Percentiles rank a stretch among this genome's conserved stretches.
Conservation (phyloP, 306 rosid species). For the Prunus dulcis region DNA sequence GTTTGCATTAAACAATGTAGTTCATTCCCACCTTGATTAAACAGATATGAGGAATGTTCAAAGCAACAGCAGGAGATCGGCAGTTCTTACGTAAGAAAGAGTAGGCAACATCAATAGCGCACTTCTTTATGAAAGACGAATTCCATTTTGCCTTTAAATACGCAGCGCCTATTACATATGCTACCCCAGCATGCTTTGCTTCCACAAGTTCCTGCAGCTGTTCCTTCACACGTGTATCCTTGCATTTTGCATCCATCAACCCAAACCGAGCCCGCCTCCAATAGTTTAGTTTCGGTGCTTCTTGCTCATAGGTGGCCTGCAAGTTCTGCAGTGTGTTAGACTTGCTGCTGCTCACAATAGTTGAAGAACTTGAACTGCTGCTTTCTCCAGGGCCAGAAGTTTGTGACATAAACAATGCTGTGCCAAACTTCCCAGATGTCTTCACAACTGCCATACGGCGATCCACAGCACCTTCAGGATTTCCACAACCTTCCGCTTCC, state of each 20-base stretch:
- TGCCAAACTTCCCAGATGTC: slow-evolving; percentile 80
- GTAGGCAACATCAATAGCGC: slow-evolving; percentile 60
- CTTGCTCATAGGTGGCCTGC: slow-evolving; percentile 73
- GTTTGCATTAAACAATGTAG: slow-evolving; percentile 56
- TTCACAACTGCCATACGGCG: slow-evolving; percentile 85
- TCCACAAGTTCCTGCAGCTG: slow-evolving; percentile 82
- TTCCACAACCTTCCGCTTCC: slow-evolving; percentile 78
- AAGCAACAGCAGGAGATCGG: slow-evolving; percentile 71
- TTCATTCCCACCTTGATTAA: slow-evolving; percentile 89
- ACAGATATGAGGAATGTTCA: slow-evolving; percentile 83
- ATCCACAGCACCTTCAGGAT: slow-evolving; percentile 53
- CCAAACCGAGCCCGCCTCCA: slow-evolving; percentile 53
- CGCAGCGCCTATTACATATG: slow-evolving; percentile 79
- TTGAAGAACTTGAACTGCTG: slow-evolving; percentile 37
- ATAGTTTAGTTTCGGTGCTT: slow-evolving; percentile 49
- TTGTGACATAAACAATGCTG: slow-evolving; percentile 59
- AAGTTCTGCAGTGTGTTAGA: slow-evolving; percentile 59
- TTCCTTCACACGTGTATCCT: slow-evolving; percentile 60
- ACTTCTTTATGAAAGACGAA: slow-evolving; percentile 59
- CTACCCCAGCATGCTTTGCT: slow-evolving; percentile 79
- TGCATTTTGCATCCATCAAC: slow-evolving; percentile 51
- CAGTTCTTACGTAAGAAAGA: slow-evolving; percentile 85
- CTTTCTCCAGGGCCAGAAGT: slow-evolving; percentile 37
- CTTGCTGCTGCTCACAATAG: slow-evolving; percentile 54
- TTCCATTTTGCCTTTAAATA: slow-evolving; percentile 70